Conservation (phyloP, 495 filamentous ascomycete species). For the Patellaria atrata region DNA sequence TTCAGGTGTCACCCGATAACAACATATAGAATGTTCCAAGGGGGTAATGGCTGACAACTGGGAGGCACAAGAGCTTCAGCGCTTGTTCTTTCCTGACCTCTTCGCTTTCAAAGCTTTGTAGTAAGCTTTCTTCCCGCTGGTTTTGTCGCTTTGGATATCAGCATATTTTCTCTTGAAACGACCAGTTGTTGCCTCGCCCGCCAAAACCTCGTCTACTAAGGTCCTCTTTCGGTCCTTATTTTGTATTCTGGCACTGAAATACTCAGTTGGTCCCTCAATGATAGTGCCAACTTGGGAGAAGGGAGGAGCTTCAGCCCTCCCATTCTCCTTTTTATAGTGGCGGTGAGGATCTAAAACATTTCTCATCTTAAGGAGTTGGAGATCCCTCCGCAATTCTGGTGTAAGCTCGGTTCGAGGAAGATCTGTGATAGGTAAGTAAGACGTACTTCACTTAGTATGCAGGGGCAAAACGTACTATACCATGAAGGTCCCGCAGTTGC, state of each 20-base stretch:
- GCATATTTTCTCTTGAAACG: conserved; percentile 58
- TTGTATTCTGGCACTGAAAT: conserved; percentile 57
- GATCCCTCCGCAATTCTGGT: conserved; percentile 68
- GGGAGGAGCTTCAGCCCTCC: conserved; percentile 50
- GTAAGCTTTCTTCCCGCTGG: conserved; percentile 55
- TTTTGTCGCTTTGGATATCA: conserved; percentile 51
- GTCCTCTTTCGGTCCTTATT: conserved; percentile 83
- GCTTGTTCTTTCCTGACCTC: conserved; percentile 30
- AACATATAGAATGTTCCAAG: too few species aligned
- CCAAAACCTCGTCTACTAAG: conserved; percentile 77
- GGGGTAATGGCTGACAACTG: too few species aligned
- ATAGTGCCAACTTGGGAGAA: conserved; percentile 84
- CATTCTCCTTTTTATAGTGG: conserved; percentile 76
- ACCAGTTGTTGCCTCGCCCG: conserved; percentile 41
- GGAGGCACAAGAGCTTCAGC: too few species aligned
- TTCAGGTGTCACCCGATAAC: too few species aligned
- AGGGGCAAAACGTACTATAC: too few species aligned
- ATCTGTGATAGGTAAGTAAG: too few species aligned
- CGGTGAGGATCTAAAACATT: conserved; percentile 77
- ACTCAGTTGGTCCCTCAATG: conserved; percentile 80
- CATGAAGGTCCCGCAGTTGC: conserved; percentile 51
- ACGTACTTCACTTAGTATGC: too few species aligned
- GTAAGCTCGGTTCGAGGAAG: conserved; percentile 73
- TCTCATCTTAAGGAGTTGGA: conserved; percentile 79
- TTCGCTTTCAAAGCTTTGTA: conserved; percentile 53